Percentiles rank a stretch among this genome's conserved stretches.
These are phyloP conservation scores for Solanum etuberosum DNA, from an alignment of 257 asterid genomes.

Conservation along the genomic window DNA sequence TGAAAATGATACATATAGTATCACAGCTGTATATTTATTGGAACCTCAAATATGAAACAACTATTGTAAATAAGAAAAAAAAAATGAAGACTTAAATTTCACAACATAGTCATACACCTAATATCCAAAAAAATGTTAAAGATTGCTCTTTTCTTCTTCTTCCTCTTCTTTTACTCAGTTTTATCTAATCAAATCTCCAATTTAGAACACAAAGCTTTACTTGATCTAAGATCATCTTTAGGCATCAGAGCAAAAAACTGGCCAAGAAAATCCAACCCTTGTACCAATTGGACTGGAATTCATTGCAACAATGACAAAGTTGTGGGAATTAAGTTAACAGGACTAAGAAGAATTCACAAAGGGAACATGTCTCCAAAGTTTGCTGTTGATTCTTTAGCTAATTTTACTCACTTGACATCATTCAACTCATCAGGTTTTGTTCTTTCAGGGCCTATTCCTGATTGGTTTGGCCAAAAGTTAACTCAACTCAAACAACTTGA, in stretches of 20 bases:
- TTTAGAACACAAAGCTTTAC: conserved; percentile 41
- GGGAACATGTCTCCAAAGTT: conserved; percentile 37
- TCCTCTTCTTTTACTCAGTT: conserved; percentile 17
- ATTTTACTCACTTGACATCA: conserved; percentile 17
- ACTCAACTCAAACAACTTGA: conserved; percentile 46
- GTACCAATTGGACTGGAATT: conserved; percentile 65
- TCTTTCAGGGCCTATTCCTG: conserved; percentile 54
- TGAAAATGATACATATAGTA: not conserved
- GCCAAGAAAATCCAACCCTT: conserved; percentile 51
- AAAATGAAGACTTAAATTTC: not conserved
- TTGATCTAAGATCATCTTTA: conserved; percentile 55
- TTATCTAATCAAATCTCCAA: conserved; percentile 8
- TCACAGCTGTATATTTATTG: not conserved
- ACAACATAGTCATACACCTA: not conserved
- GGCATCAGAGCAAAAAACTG: conserved; percentile 45
- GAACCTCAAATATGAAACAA: not conserved
- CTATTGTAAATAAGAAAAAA: not conserved
- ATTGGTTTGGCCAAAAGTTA: conserved; percentile 44
- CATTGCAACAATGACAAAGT: conserved; percentile 39
- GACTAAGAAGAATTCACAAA: conserved; percentile 24
- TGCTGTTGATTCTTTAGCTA: conserved; percentile 40
- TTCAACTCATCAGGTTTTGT: conserved; percentile 57
- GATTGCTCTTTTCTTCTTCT: conserved; percentile 1
- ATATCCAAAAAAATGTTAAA: not conserved
- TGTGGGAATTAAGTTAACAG: conserved; percentile 29